Percentiles rank a stretch among this genome's conserved stretches.
Evolutionary conservation across 2,329 filamentous ascomycete genomes (phyloP).

Genomic region (Calonectria leucothoes): DNA sequence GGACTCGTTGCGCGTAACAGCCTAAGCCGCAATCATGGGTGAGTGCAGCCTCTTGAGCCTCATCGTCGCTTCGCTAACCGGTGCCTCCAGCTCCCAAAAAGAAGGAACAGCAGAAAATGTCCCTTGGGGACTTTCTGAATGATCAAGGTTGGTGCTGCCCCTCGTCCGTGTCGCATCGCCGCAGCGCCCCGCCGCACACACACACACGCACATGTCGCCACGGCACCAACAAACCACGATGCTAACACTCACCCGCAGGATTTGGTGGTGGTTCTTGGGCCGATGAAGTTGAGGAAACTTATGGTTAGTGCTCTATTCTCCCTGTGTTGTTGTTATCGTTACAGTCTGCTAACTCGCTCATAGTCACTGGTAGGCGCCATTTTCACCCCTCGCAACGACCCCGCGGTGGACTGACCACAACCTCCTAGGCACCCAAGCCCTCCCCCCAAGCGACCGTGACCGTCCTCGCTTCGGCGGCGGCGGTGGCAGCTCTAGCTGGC

Average conservation of each 20-base stretch:
- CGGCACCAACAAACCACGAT: conserved; percentile 33
- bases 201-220: conserved; percentile 25
- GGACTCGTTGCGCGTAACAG: conserved; percentile 60
- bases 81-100: conserved; percentile 82
- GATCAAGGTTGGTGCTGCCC: conserved; percentile 79
- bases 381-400: conserved; percentile 22
- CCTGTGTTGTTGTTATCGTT: conserved; percentile 5
- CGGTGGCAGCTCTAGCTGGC: conserved; percentile 51
- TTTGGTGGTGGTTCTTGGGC: conserved; percentile 87
- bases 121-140: conserved; percentile 93
- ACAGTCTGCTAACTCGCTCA: conserved; percentile 42
- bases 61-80: conserved; percentile 24
- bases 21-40: conserved; percentile 72
- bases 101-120: conserved; percentile 96
- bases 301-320: conserved; percentile 66
- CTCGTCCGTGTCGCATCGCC: conserved; percentile 44
- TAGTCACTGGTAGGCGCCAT: conserved; percentile 50
- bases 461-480: conserved; percentile 46
- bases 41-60: conserved; percentile 44
- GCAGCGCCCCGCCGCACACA: conserved; percentile 37
- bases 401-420: conserved; percentile 38
- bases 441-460: conserved; percentile 63
- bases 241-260: conserved; percentile 49
- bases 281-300: conserved; percentile 96
- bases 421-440: conserved; percentile 65